Conservation (phyloP, 1,284 basidiomycete genomes). For the Cryptococcus floricola region DNA sequence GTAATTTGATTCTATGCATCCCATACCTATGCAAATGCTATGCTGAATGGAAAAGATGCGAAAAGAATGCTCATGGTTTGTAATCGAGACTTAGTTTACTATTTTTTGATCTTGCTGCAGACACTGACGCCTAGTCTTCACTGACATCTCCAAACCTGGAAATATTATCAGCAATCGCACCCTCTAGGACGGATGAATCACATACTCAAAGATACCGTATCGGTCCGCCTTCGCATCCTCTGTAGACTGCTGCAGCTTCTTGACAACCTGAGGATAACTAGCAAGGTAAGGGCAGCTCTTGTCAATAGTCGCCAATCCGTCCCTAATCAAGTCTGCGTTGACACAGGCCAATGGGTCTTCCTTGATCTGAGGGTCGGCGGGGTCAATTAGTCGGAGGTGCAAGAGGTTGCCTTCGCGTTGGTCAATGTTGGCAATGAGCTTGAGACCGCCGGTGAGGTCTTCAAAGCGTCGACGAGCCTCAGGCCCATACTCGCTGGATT, state of each 20-base stretch:
- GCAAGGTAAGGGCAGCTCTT: conserved; percentile 70
- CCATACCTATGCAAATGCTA: not conserved
- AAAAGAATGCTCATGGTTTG: not conserved
- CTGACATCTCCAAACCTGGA: conserved; percentile 41
- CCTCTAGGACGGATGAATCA: not conserved
- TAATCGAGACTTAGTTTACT: not conserved
- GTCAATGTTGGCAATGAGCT: conserved; percentile 85
- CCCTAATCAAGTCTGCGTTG: conserved; percentile 70
- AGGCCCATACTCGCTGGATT: conserved; percentile 74
- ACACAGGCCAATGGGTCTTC: conserved; percentile 70
- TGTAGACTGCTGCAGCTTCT: conserved; percentile 63
- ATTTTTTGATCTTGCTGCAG: not conserved
- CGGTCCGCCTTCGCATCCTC: conserved; percentile 68
- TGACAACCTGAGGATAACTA: conserved; percentile 65
- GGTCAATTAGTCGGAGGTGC: conserved; percentile 84
- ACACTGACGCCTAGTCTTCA: conserved; percentile 27
- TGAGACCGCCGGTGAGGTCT: conserved; percentile 75
- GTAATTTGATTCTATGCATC: not conserved
- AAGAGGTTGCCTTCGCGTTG: conserved; percentile 69
- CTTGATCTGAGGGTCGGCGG: conserved; percentile 63
- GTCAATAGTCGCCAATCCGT: conserved; percentile 69
- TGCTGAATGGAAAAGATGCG: not conserved
- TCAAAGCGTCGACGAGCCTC: conserved; percentile 85
- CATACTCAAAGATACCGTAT: conserved; percentile 75
- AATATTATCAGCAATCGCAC: not conserved